Evolutionary conservation across 129 eudicot genomes (phyloP).

Genomic region (Erigeron canadensis): DNA sequence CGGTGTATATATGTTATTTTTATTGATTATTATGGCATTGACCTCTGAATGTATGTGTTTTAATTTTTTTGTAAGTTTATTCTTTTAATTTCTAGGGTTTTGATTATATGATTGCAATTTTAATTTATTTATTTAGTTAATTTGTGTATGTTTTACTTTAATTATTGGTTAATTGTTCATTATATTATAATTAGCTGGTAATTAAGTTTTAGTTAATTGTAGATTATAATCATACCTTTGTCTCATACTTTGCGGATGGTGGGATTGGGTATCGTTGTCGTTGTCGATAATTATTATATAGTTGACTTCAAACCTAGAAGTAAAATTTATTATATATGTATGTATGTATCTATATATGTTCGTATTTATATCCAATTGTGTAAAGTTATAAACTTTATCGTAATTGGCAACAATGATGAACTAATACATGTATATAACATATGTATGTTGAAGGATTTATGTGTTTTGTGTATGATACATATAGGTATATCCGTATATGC

Average conservation of each 20-base stretch:
- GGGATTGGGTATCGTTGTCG: no score
- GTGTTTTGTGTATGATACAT: neutral
- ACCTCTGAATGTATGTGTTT: constrained; percentile 21
- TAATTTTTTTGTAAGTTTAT: constrained; percentile 20
- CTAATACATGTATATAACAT: constrained; percentile 3
- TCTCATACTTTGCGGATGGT: no score
- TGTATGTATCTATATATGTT: neutral
- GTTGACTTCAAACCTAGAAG: neutral
- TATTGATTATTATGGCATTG: constrained; percentile 21
- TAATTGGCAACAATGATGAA: constrained; percentile 7
- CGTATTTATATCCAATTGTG: neutral
- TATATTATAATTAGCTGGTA: constrained; percentile 6
- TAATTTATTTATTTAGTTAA: neutral
- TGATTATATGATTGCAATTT: neutral
- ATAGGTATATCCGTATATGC: no score
- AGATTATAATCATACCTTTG: constrained; percentile 6
- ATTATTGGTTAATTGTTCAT: neutral
- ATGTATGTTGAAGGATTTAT: constrained; percentile 11
- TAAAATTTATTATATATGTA: neutral
- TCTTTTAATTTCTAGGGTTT: constrained; percentile 36
- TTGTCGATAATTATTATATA: no score
- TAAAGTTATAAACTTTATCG: neutral
- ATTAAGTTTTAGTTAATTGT: neutral
- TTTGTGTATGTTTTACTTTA: neutral
- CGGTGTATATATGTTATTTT: constrained; percentile 26